Percentiles rank a stretch among this genome's conserved stretches.
Conservation (phyloP, 106 monocot species). For the Allium sativum region DNA sequence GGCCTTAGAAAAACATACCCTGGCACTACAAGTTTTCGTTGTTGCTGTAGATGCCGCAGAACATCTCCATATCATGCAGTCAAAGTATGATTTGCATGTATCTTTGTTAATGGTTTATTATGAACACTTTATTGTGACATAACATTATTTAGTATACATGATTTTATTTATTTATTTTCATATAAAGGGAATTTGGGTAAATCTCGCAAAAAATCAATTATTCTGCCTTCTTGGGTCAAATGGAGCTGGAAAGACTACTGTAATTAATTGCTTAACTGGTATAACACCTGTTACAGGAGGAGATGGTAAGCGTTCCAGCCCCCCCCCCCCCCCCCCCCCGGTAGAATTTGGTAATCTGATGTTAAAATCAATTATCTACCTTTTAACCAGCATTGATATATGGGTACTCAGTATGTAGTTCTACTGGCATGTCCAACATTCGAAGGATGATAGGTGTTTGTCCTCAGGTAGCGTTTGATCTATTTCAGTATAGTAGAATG, state of each 20-base stretch:
- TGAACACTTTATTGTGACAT: not conserved
- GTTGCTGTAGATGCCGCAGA: conserved; percentile 41
- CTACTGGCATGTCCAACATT: conserved; percentile 80
- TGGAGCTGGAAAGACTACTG: conserved; percentile 93
- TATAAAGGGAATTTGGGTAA: conserved; percentile 95
- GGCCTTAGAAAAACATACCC: conserved; percentile 80
- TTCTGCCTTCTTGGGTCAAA: conserved; percentile 97
- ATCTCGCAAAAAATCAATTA: conserved; percentile 70
- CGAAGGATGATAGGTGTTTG: conserved; percentile 86
- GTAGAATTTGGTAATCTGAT: not conserved
- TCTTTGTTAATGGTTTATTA: not conserved
- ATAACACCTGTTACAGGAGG: conserved; percentile 77
- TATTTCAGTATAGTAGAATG: not conserved
- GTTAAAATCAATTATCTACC: not conserved
- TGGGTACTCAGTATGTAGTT: conserved; percentile 65
- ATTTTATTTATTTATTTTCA: not conserved
- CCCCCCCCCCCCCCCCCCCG: too few species aligned
- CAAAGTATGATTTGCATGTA: conserved; percentile 28
- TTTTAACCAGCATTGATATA: conserved; percentile 63
- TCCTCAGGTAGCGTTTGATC: conserved; percentile 49
- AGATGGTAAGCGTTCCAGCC: conserved; percentile 38
- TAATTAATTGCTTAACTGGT: conserved; percentile 83
- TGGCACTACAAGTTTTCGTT: conserved; percentile 39
- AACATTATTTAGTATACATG: not conserved
- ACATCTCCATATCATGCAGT: conserved; percentile 76